These are phyloP conservation scores for Xylaria sp. DNA, from an alignment of 2,329 filamentous ascomycete genomes.

Conservation along the genomic window DNA sequence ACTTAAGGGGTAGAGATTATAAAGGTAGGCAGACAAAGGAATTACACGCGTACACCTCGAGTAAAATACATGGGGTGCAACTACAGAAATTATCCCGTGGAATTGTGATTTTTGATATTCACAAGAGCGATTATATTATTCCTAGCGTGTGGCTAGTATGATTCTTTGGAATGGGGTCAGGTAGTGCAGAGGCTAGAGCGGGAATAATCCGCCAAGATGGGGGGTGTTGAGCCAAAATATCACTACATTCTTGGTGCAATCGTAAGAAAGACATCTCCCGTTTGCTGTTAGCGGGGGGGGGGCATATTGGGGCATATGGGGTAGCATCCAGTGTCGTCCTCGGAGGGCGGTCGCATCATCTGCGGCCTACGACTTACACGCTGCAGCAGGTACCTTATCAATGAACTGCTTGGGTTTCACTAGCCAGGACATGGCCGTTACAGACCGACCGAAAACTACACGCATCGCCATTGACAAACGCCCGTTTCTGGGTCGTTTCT, in stretches of 20 bases:
- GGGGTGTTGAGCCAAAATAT: not conserved
- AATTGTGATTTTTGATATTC: not conserved
- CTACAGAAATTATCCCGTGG: not conserved
- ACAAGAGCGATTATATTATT: too few relatives aligned
- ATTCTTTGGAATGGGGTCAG: not conserved
- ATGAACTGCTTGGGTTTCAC: not conserved
- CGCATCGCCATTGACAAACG: conserved; percentile 12
- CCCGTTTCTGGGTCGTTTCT: conserved; percentile 7
- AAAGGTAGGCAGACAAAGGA: too few relatives aligned
- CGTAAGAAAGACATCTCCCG: not conserved
- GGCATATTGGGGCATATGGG: not conserved
- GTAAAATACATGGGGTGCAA: not conserved
- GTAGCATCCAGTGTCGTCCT: conserved; percentile 14
- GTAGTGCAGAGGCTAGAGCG: conserved; percentile 1
- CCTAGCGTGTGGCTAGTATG: not conserved
- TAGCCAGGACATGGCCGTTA: not conserved
- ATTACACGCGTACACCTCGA: too few relatives aligned
- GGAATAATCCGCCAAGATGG: conserved; percentile 5
- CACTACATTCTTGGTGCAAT: not conserved
- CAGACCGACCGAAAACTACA: conserved; percentile 1
- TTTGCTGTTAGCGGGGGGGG: not conserved
- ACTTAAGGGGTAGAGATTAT: too few relatives aligned
- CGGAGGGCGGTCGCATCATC: conserved; percentile 17
- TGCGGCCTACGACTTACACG: not conserved
- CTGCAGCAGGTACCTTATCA: not conserved